Conservation (phyloP, 106 monocot genomes). For the Cymbidium sinense region DNA sequence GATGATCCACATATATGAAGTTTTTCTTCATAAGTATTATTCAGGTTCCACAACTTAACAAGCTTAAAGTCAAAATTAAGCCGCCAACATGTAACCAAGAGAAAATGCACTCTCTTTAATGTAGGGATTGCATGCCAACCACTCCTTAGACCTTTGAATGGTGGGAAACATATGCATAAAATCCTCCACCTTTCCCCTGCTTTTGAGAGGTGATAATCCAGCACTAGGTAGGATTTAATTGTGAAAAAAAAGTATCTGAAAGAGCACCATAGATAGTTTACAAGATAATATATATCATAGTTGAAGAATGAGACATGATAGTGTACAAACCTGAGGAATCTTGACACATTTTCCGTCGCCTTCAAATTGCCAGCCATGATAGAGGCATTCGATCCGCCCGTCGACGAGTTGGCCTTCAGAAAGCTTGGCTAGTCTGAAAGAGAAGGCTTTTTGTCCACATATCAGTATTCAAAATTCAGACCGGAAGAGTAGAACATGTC, state of each 20-base stretch:
- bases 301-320: neutral
- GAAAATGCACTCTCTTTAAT: neutral
- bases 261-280: neutral
- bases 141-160: neutral
- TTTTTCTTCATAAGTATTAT: too few species aligned
- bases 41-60: too few species aligned
- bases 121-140: neutral
- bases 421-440: constrained; percentile 71
- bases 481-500: neutral
- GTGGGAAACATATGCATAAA: too few species aligned
- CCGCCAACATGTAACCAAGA: neutral
- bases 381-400: constrained; percentile 83
- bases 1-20: too few species aligned
- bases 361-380: constrained; percentile 97
- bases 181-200: too few species aligned
- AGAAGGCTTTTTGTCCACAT: neutral
- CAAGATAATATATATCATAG: neutral
- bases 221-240: neutral
- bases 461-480: neutral
- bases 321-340: constrained; percentile 63
- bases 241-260: neutral
- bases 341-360: constrained; percentile 79
- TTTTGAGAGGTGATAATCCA: too few species aligned
- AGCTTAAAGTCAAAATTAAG: too few species aligned
- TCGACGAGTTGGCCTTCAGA: constrained; percentile 88